Conservation (phyloP, 2,329 filamentous ascomycete species). For the Ophiocordyceps camponoti-leonardi region DNA sequence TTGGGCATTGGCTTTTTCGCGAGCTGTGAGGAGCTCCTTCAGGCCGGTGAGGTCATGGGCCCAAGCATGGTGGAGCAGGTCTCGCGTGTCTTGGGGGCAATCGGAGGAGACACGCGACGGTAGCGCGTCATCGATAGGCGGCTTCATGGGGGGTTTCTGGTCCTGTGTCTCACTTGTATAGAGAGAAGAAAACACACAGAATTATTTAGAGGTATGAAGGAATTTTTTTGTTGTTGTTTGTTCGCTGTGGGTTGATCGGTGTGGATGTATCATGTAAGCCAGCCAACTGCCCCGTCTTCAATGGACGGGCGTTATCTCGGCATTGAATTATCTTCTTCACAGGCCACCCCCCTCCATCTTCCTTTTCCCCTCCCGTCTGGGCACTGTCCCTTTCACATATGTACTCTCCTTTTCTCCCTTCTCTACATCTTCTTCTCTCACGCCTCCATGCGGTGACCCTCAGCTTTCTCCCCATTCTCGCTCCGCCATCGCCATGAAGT, state of each 20-base stretch:
- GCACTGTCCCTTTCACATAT: background rate
- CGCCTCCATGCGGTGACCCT: background rate
- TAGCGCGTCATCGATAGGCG: slow-evolving; percentile 29
- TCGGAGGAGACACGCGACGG: slow-evolving; percentile 32
- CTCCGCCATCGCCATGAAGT: slow-evolving; percentile 45
- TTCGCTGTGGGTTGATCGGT: too few relatives aligned
- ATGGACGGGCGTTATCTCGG: background rate
- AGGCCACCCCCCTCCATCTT: background rate
- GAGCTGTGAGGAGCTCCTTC: slow-evolving; percentile 48
- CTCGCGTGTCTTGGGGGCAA: slow-evolving; percentile 31
- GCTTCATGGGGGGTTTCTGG: too few relatives aligned
- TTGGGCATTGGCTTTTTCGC: slow-evolving; percentile 54
- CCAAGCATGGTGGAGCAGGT: slow-evolving; percentile 38
- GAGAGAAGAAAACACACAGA: too few relatives aligned
- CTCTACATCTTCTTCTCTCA: background rate
- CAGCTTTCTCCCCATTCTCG: background rate
- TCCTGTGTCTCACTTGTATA: too few relatives aligned
- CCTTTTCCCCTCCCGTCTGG: background rate
- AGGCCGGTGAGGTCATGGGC: slow-evolving; percentile 46
- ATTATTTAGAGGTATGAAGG: too few relatives aligned
- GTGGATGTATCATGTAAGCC: too few relatives aligned
- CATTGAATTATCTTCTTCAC: background rate
- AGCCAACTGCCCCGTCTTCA: background rate
- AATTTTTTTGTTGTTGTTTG: too few relatives aligned
- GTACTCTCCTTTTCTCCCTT: background rate